phyloP scores from a whole-genome alignment of 2,329 filamentous ascomycete species.

The Orbilia oligospora region DNA sequence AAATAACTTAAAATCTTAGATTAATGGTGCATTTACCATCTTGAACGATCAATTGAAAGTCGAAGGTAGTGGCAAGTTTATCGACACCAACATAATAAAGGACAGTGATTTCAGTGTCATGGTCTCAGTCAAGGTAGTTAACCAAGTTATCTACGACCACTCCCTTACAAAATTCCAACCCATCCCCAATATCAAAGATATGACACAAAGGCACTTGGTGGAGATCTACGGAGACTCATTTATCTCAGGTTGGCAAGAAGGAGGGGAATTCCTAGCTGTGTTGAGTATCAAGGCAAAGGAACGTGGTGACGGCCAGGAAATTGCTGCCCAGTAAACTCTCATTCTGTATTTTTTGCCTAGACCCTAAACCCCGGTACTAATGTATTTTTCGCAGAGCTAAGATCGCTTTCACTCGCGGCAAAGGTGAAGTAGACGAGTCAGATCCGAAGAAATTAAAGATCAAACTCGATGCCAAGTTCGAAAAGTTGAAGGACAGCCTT shows the following conservation, averaged over 20 bases:
- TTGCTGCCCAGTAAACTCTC: too few relatives aligned
- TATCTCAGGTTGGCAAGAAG: constrained; percentile 61
- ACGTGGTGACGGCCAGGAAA: neutral
- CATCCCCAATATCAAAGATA: constrained; percentile 33
- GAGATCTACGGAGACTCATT: constrained; percentile 64
- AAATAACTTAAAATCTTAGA: too few relatives aligned
- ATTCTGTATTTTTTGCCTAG: too few relatives aligned
- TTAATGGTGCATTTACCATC: too few relatives aligned
- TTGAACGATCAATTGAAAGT: too few relatives aligned
- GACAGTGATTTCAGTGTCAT: constrained; percentile 63
- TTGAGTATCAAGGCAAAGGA: neutral
- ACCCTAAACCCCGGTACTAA: too few relatives aligned
- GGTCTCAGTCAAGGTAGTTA: constrained; percentile 64
- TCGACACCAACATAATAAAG: constrained; percentile 61
- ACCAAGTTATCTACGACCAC: constrained; percentile 63
- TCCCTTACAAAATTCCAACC: constrained; percentile 35
- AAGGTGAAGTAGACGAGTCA: too few relatives aligned
- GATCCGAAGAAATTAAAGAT: too few relatives aligned
- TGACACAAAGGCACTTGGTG: constrained; percentile 29
- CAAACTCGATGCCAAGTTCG: neutral
- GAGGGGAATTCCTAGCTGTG: neutral
- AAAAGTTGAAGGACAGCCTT: neutral
- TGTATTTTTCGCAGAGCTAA: too few relatives aligned
- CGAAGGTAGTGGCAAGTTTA: neutral
- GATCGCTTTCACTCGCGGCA: too few relatives aligned